Base-by-base conservation (phyloP, 2,329 filamentous ascomycete species). In the Fusarium annulatum region DNA sequence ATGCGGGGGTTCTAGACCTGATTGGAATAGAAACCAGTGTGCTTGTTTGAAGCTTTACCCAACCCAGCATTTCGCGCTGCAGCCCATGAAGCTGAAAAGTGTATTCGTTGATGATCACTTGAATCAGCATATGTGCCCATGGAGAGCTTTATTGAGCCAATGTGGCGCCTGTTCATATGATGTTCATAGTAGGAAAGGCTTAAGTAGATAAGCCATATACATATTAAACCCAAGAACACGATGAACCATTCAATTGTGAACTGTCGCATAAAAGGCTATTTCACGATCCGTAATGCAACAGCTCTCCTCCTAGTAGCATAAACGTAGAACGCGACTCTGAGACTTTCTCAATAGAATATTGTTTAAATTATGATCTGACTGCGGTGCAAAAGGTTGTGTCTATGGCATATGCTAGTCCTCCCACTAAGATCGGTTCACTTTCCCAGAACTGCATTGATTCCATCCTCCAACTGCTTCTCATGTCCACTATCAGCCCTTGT, bases 241-340 rank as follows among this genome's bases (percentile, higher is more conserved):
- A 33, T 6, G 0, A 33, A 33, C 6, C 9, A 18, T 11, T 10
- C 15, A 10, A n/a, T 16, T n/a, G 4, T 33, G 21, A 6, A 12
- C 5, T 3, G 21, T 49, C 7, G 7, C 9, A 4, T 2, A 33
- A 4, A 18, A 16, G 11, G 7, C 19, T 11, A 16, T n/a, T 5
- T 49, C 3, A 49, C 1, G 8, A 18, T n/a, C 5, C 0, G 7
- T 0, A 10, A 16, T n/a, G 6, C 1, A 49, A 21, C 9, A 9
- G 5, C 28, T 49, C 9, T 49, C 3, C 28, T 33, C 7, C 26
- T 3, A 3, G 3, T 3, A 16, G 16, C 9, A n/a, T 4, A 23
- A 16, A 43, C n/a, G 41, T 6, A 43, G 10, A 16, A 18, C 9
- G 41, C 9, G 8, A 43, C n/a, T 7, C 23, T 2, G 16, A 14